Evolutionary conservation across 345 rosid species (phyloP), one percentile per base, ranked within the genome.

Genomic region (Moricandia moricandioides): DNA sequence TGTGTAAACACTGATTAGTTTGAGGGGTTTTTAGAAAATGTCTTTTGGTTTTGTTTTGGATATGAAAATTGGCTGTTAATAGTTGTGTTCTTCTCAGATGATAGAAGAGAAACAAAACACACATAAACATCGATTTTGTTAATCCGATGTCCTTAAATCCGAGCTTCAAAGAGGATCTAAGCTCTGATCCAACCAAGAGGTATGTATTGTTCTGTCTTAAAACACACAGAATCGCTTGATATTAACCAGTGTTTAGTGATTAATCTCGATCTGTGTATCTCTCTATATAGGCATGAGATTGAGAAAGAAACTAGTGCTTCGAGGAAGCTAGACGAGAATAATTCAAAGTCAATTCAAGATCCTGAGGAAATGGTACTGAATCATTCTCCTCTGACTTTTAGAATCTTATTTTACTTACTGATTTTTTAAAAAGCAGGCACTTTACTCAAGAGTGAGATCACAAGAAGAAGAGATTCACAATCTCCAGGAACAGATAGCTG

Each of bases 401-500:
- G 3, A 37, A 52, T 79, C 60, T 63, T 69, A 40, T 69, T 45
- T 16, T 13, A 49, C 7, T 76, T 54, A 71, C 29, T 68, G 27
- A 60, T 26, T 73, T 39, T 45, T n/a, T 0, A 3, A 55, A 63
- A 31, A 71, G 2, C 80, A 93, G 98, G 96, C 84, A 71, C 90
- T 85, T 74, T 77, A 85, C 78, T 78, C 85, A 34, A 87, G 78
- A 74, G 81, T 73, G 59, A 84, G 80, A 77, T 85, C 91, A 62
- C 91, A 87, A 30, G 86, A 86, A 78, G 89, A 84, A 72, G 97
- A 93, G 83, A 89, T 91, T 58, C 92, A 83, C 47, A 81, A 14
- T 77, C 97, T 93, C 31, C 96, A 87, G n/a, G 84, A 89, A 81
- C 89, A 88, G 79, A 83, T 93, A 75, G 86, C 89, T 58, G 77